A percentile compares a stretch with the other conserved stretches of the same genome.
Conservation (phyloP, 257 asterid species). For the Scutellaria minor region DNA sequence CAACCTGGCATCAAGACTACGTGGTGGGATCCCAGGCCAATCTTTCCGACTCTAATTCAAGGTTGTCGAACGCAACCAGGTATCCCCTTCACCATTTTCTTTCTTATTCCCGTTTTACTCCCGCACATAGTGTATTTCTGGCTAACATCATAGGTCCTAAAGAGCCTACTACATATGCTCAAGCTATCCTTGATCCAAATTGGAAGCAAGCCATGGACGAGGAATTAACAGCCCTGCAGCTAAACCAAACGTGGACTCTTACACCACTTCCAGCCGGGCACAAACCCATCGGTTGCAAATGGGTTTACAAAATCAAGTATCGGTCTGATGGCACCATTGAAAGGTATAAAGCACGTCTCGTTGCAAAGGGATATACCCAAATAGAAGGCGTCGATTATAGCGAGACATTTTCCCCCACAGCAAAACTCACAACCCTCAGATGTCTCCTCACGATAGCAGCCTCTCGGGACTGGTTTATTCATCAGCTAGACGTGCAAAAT, state of each 20-base stretch:
- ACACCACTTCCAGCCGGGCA: neutral
- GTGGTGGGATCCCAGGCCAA: too few species aligned
- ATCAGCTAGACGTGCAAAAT: neutral
- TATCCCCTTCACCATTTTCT: neutral
- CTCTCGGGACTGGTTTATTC: neutral
- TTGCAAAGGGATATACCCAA: neutral
- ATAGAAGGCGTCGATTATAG: neutral
- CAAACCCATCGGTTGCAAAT: neutral
- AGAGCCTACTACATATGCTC: neutral
- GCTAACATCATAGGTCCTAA: too few species aligned
- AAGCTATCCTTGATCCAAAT: neutral
- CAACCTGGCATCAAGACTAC: too few species aligned
- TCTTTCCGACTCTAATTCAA: too few species aligned
- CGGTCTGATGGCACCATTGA: neutral
- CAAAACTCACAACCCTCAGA: neutral
- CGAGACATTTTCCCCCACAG: neutral
- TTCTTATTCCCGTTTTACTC: neutral
- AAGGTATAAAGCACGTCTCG: too few species aligned
- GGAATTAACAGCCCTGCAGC: neutral
- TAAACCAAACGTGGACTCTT: neutral
- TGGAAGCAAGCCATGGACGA: neutral
- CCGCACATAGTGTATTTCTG: neutral
- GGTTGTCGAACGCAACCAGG: neutral
- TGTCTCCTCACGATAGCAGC: neutral
- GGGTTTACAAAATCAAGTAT: neutral